These are phyloP conservation scores for Haplosporangium sp. DNA, from an alignment of 371 early-diverging fungal species.

Conservation along the genomic window DNA sequence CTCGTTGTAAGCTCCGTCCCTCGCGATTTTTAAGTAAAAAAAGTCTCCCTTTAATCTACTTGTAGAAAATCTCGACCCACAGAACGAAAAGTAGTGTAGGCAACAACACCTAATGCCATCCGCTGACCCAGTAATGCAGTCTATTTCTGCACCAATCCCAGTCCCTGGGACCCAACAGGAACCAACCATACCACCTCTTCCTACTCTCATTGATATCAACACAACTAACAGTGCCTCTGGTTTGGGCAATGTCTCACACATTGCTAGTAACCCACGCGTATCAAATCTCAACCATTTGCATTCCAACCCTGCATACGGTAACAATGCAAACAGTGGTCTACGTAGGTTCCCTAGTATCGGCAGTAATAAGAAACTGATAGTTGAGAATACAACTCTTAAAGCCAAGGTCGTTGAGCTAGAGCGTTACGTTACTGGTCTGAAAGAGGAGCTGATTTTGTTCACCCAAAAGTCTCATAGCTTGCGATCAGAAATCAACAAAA, in stretches of 20 bases:
- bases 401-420: conserved; percentile 50
- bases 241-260: not conserved
- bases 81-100: too few relatives aligned
- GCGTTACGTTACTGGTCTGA: conserved; percentile 47
- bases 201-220: not conserved
- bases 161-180: conserved; percentile 50
- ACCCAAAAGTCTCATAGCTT: conserved; percentile 35
- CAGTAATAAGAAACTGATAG: conserved; percentile 30
- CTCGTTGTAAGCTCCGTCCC: not conserved
- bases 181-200: conserved; percentile 32
- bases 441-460: conserved; percentile 45
- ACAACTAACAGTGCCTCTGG: not conserved
- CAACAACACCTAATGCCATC: conserved; percentile 22
- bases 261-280: not conserved
- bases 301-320: not conserved
- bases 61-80: too few relatives aligned
- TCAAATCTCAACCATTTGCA: not conserved
- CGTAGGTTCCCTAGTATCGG: conserved; percentile 46
- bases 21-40: not conserved
- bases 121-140: conserved; percentile 32
- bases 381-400: conserved; percentile 36
- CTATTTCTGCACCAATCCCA: conserved; percentile 50
- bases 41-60: too few relatives aligned
- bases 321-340: conserved; percentile 24
- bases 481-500: conserved; percentile 20